A percentile compares a stretch with the other conserved stretches of the same genome.
These are phyloP conservation scores for Penicillium bovifimosum DNA, from an alignment of 495 filamentous ascomycete species.

Conservation along the genomic window DNA sequence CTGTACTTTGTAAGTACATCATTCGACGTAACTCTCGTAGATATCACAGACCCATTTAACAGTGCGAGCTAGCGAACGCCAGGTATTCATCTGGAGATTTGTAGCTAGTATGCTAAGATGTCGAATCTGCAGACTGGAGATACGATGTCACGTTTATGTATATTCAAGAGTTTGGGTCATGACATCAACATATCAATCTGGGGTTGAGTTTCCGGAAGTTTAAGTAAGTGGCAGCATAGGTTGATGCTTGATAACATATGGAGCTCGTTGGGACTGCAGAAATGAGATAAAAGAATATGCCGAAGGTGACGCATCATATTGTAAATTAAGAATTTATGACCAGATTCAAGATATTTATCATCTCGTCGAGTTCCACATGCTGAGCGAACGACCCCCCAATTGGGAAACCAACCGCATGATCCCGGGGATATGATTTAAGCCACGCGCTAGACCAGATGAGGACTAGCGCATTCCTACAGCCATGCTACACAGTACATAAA, in stretches of 20 bases:
- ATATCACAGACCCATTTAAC: background rate
- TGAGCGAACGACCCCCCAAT: background rate
- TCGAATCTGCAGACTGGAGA: no score
- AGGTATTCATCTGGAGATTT: background rate
- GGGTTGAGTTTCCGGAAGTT: constrained; percentile 4
- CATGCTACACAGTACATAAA: no score
- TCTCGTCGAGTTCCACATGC: no score
- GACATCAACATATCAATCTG: constrained; percentile 8
- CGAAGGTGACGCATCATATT: no score
- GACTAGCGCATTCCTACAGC: background rate
- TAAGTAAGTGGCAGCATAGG: background rate
- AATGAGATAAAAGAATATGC: no score
- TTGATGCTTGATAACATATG: background rate
- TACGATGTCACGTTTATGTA: background rate
- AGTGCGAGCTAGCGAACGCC: background rate
- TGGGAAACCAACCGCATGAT: background rate
- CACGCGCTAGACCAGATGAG: background rate
- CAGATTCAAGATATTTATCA: no score
- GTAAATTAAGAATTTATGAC: no score
- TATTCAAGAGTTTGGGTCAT: background rate
- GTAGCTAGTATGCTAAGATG: background rate
- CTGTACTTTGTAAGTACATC: constrained; percentile 1
- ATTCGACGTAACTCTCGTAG: background rate
- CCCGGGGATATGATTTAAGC: background rate
- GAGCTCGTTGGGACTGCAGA: no score